These are phyloP conservation scores for Candida multigemmis DNA, from an alignment of 805 yeast species.

Conservation along the genomic window DNA sequence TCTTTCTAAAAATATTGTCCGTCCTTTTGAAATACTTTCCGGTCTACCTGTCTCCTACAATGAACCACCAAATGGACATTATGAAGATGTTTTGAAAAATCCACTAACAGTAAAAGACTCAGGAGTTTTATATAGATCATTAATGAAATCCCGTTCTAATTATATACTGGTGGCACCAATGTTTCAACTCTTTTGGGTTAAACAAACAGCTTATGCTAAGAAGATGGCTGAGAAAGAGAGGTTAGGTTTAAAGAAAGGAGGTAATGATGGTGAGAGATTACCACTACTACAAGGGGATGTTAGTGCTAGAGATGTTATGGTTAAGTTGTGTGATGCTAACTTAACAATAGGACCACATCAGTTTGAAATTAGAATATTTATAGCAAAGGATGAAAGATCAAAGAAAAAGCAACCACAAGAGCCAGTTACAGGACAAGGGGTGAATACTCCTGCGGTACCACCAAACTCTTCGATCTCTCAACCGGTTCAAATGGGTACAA, in stretches of 20 bases:
- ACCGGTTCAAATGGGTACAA: not conserved
- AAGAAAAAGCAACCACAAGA: constrained; percentile 3
- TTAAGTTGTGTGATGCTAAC: constrained; percentile 71
- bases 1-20: constrained; percentile 24
- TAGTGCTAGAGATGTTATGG: constrained; percentile 78
- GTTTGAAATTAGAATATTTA: constrained; percentile 68
- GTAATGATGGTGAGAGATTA: constrained; percentile 14
- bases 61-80: constrained; percentile 51
- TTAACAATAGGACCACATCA: constrained; percentile 76
- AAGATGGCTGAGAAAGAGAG: constrained; percentile 20
- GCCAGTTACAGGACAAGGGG: not conserved
- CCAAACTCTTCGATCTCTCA: too few relatives aligned
- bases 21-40: constrained; percentile 61
- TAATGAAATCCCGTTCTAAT: constrained; percentile 60
- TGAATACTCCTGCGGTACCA: too few relatives aligned
- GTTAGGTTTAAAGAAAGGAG: too few relatives aligned
- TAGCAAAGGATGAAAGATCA: constrained; percentile 72
- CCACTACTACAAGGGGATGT: constrained; percentile 30
- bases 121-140: constrained; percentile 61
- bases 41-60: constrained; percentile 60
- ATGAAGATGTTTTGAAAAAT: constrained; percentile 42
- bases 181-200: constrained; percentile 76
- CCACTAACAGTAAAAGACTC: constrained; percentile 68
- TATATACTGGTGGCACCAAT: constrained; percentile 54
- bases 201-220: constrained; percentile 50